Base-by-base conservation (phyloP, 2,329 filamentous ascomycete species). In the Aspergillus flavus region DNA sequence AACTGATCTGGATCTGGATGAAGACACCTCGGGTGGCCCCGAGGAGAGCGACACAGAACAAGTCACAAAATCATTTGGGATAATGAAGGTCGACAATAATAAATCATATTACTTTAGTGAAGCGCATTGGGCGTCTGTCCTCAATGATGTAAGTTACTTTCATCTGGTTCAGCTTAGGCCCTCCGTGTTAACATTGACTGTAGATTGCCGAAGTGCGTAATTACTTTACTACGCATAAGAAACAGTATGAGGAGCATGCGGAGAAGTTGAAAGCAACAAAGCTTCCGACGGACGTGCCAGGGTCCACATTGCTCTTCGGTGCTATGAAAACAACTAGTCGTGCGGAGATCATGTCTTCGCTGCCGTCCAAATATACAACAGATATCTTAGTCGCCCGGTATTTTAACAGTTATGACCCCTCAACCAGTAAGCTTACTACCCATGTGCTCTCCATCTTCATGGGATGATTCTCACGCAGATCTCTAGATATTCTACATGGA, bases 131-230 rank as follows among this genome's bases (percentile, higher is more conserved):
- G 89, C 91, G 70, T 87, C 89, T 45, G 87, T 96, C 59, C 80
- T 96, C 60, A 84, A 87, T 69, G 91, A 94, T 77, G 84, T 86
- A 71, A 76, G 83, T 71, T 43, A 59, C 30, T 52, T n/a, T 16
- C 14, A 43, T 23, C 32, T 1, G 26, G 21, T 9, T 36, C 26
- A 36, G 19, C 23, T 30, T 32, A 19, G n/a, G 41, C 52, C 66
- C 28, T 50, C 43, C 56, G 7, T 50, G 57, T 34, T 68, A 64
- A 67, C 21, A 55, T 7, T 54, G n/a, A 26, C 10, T 41, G 32
- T 60, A 90, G 85, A 95, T 99, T 67, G 85, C 92, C 11, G 95
- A 99, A 80, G 94, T 99, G 30, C 96, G 94, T 75, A 94, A 90
- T 69, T 97, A 95, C 79, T 98, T 96, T 72, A 80, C 81, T 21